These are phyloP conservation scores for Chaetomiaceae sp. DNA, from an alignment of 2,329 filamentous ascomycete species.

Conservation along the genomic window DNA sequence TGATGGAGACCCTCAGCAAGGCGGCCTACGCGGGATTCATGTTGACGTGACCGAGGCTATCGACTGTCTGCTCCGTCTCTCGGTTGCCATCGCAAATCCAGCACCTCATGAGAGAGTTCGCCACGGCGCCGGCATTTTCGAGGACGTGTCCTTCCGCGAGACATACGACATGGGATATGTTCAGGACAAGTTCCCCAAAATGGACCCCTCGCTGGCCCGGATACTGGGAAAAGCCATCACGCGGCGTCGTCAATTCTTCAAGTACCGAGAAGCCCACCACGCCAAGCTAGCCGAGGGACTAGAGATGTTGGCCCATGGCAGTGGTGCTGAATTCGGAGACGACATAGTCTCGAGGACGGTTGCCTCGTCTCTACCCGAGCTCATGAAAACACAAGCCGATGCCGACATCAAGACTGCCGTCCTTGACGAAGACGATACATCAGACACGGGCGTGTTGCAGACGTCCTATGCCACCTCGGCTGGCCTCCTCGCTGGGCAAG, in stretches of 20 bases:
- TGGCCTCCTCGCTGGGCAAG: too few species aligned
- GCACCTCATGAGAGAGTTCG: slow-evolving; percentile 6
- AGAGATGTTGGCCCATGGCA: too few species aligned
- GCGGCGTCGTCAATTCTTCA: background rate
- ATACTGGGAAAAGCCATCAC: slow-evolving; percentile 5
- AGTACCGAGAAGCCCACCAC: background rate
- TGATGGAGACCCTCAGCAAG: background rate
- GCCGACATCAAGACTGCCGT: too few species aligned
- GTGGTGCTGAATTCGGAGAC: too few species aligned
- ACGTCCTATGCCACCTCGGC: slow-evolving; percentile 30
- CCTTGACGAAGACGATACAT: slow-evolving; percentile 23
- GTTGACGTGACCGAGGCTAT: slow-evolving; percentile 16
- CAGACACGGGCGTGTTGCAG: slow-evolving; percentile 26
- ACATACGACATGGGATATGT: background rate
- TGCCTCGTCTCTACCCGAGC: background rate
- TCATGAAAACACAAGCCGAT: too few species aligned
- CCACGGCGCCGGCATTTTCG: too few species aligned
- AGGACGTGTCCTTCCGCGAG: background rate
- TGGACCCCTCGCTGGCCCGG: background rate
- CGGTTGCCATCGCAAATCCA: slow-evolving; percentile 4
- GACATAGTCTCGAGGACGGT: too few species aligned
- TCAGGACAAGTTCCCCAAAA: background rate
- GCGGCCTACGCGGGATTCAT: slow-evolving; percentile 4
- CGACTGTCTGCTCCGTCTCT: slow-evolving; percentile 1
- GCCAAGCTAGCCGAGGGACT: background rate